Percentiles rank a stretch among this genome's conserved stretches.
Conservation (phyloP, 768 basidiomycete genomes). For the Naganishia antarctica region DNA sequence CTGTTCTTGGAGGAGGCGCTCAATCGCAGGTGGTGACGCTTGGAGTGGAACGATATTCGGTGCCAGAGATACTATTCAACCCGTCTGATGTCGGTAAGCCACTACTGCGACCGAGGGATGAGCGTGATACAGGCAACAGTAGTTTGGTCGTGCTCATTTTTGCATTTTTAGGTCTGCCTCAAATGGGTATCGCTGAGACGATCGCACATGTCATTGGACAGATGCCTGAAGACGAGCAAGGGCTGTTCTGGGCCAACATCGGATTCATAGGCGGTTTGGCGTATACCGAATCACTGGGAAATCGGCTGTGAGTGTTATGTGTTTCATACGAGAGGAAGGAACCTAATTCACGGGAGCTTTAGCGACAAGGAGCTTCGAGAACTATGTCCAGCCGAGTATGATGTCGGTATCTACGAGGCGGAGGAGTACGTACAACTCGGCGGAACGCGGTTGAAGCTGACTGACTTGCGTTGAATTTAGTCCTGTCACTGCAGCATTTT, state of each 20-base stretch:
- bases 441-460: neutral
- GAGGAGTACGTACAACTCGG: conserved; percentile 59
- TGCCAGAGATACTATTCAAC: conserved; percentile 87
- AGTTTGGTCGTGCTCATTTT: neutral
- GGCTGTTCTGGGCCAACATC: conserved; percentile 94
- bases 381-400: conserved; percentile 74
- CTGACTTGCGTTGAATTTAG: conserved; percentile 20
- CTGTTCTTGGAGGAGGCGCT: conserved; percentile 56
- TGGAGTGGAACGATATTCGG: conserved; percentile 84
- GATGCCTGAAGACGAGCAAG: conserved; percentile 74
- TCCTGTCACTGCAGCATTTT: conserved; percentile 39
- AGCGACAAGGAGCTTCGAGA: conserved; percentile 71
- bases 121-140: too few relatives aligned
- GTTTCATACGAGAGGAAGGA: conserved; percentile 26
- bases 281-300: conserved; percentile 66
- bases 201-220: conserved; percentile 70
- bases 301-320: conserved; percentile 62
- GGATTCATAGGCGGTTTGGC: conserved; percentile 80
- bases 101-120: too few relatives aligned
- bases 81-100: conserved; percentile 79
- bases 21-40: conserved; percentile 63
- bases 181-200: conserved; percentile 70
- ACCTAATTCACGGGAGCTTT: neutral
- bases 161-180: conserved; percentile 61
- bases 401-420: conserved; percentile 67